Base-by-base conservation (phyloP, 2,329 filamentous ascomycete genomes). In the Colletotrichum spaethianum region DNA sequence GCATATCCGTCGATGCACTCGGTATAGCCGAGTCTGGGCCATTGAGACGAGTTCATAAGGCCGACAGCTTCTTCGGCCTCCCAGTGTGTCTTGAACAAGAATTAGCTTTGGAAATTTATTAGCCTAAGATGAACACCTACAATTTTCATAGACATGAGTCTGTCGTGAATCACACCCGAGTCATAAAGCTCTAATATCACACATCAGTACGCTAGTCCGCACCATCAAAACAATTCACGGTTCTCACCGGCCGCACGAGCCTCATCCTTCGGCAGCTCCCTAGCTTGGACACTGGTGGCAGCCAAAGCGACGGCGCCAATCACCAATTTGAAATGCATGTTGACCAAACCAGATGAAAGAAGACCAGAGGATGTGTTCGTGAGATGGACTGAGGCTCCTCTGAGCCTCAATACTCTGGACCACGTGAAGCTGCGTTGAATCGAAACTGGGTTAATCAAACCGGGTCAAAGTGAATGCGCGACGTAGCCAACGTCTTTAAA, bases 1-100 rank as follows among this genome's bases (percentile, higher is more conserved):
- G 74, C 75, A 33, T 73, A 68, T 38, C 76, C 76, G 33, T 77
- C 70, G 50, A 75, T 50, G 33, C 76, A 77, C 70, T 75, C 74
- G 16, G 75, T 75, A 55, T 77, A 75, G 16, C 72, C 72, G 33
- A 77, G 74, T 14, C 72, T 63, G 42, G 76, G 75, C 74, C 74
- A 77, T 33, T 73, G 61, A 23, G 73, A 69, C 2, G 75, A 76
- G 73, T 76, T 70, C 68, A 76, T 70, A 20, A 76, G 64, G 16
- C 76, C 76, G 8, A 71, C 67, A 16, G 68, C 75, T 31, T 73
- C 65, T 48, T 75, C 70, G 2, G 73, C 75, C 33, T 73, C 48
- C 74, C 74, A 76, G 42, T 73, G 67, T 7, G 67, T 55, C 70
- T 73, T 36, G 2, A 3, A 2, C 11, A 36, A n/a, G 0, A 2